phyloP scores from a whole-genome alignment of 1,139 yeast genomes.

The Hansenula lynferdii region DNA sequence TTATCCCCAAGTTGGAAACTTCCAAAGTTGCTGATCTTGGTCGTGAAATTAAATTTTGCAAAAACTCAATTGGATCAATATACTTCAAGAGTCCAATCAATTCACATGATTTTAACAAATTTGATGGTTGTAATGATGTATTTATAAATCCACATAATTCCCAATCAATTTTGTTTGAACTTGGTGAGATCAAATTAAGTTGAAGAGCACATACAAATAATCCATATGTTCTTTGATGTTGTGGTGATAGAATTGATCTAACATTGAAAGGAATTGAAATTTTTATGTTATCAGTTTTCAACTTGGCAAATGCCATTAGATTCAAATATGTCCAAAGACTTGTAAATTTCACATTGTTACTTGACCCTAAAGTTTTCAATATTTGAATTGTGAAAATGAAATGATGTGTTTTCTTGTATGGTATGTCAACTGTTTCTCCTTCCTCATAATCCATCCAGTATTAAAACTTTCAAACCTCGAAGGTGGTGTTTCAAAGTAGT shows the following conservation, averaged over 20 bases:
- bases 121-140: neutral
- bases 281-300: neutral
- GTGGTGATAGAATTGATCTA: neutral
- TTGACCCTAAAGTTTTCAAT: neutral
- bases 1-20: neutral
- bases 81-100: neutral
- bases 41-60: neutral
- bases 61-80: neutral
- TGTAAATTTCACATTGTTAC: neutral
- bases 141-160: neutral
- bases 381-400: neutral
- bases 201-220: neutral
- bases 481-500: neutral
- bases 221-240: neutral
- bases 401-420: neutral
- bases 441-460: neutral
- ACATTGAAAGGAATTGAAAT: neutral
- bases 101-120: neutral
- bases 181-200: neutral
- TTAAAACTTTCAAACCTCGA: neutral
- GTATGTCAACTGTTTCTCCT: neutral
- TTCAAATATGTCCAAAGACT: neutral
- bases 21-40: neutral
- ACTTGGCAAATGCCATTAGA: neutral
- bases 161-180: neutral